These are phyloP conservation scores for Cyclospora cayetanensis DNA, from an alignment of 169 alveolate genomes.

Conservation along the genomic window DNA sequence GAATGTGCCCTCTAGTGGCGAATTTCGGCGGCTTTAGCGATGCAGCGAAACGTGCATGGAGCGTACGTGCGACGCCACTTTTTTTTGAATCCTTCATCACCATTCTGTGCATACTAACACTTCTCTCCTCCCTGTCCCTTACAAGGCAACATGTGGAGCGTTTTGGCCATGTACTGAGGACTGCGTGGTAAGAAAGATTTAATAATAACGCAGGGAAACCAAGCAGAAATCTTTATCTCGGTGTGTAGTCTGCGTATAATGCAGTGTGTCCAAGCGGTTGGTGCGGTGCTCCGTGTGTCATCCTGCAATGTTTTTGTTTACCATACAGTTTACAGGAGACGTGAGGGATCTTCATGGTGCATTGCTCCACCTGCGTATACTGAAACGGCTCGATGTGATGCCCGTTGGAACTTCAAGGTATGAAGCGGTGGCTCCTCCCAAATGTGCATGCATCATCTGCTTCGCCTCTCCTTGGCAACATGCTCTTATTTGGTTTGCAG, in stretches of 20 bases:
- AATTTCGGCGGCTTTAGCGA: slow-evolving; percentile 55
- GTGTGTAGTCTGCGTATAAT: not conserved
- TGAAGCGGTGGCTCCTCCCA: not conserved
- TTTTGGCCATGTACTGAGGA: slow-evolving; percentile 63
- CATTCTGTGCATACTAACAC: not conserved
- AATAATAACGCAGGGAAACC: no score
- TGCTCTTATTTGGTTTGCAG: not conserved
- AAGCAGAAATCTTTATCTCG: not conserved
- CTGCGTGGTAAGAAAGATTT: slow-evolving; percentile 46
- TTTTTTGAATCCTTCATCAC: not conserved
- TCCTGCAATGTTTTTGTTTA: not conserved
- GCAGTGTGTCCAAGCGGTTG: slow-evolving; percentile 66
- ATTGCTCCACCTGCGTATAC: slow-evolving; percentile 10
- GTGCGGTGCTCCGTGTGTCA: not conserved
- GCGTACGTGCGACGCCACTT: not conserved
- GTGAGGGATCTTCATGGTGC: not conserved
- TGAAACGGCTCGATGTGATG: slow-evolving; percentile 32
- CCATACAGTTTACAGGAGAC: not conserved
- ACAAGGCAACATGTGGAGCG: slow-evolving; percentile 50
- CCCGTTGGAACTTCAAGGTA: slow-evolving; percentile 55
- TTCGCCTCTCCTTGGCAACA: not conserved
- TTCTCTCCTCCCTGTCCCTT: not conserved
- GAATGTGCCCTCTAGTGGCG: slow-evolving; percentile 35
- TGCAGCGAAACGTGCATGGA: slow-evolving; percentile 58
- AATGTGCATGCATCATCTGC: not conserved